Percentiles rank a stretch among this genome's conserved stretches.
Conservation (phyloP, 352 stramenopile genomes). For the Elongisporangium senticosum region DNA sequence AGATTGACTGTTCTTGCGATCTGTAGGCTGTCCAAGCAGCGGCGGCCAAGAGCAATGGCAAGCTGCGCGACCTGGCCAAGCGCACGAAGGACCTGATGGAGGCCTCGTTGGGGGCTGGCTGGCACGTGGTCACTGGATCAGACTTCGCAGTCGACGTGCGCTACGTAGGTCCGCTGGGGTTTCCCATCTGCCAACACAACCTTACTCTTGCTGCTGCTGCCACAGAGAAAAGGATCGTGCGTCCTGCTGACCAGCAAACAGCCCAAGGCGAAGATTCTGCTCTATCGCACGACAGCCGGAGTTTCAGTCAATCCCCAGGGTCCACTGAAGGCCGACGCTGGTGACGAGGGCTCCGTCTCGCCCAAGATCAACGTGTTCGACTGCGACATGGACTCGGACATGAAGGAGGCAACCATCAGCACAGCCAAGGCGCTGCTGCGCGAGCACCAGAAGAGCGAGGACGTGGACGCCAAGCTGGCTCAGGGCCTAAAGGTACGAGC, state of each 20-base stretch:
- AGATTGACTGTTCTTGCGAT: not conserved
- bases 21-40: slow-evolving; percentile 44
- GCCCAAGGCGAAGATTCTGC: slow-evolving; percentile 62
- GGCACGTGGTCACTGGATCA: slow-evolving; percentile 59
- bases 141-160: slow-evolving; percentile 75
- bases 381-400: slow-evolving; percentile 49
- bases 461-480: slow-evolving; percentile 45
- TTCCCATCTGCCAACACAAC: slow-evolving; percentile 2
- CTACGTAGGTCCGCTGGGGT: slow-evolving; percentile 38
- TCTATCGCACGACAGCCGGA: slow-evolving; percentile 61
- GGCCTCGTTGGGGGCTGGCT: slow-evolving; percentile 39
- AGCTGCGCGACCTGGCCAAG: slow-evolving; percentile 46
- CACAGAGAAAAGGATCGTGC: slow-evolving; percentile 57
- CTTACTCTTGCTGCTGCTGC: not conserved
- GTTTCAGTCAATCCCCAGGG: slow-evolving; percentile 20
- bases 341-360: slow-evolving; percentile 7
- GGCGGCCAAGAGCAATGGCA: slow-evolving; percentile 42
- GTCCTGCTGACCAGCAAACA: slow-evolving; percentile 56
- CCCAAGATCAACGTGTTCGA: slow-evolving; percentile 44
- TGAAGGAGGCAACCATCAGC: slow-evolving; percentile 29
- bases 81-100: slow-evolving; percentile 37
- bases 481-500: slow-evolving; percentile 46
- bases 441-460: slow-evolving; percentile 24
- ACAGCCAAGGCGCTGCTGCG: slow-evolving; percentile 36
- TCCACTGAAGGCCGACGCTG: slow-evolving; percentile 22